Percentiles rank a stretch among this genome's conserved stretches.
phyloP scores from a whole-genome alignment of 2,329 filamentous ascomycete species.

The Alternaria gansuensis region DNA sequence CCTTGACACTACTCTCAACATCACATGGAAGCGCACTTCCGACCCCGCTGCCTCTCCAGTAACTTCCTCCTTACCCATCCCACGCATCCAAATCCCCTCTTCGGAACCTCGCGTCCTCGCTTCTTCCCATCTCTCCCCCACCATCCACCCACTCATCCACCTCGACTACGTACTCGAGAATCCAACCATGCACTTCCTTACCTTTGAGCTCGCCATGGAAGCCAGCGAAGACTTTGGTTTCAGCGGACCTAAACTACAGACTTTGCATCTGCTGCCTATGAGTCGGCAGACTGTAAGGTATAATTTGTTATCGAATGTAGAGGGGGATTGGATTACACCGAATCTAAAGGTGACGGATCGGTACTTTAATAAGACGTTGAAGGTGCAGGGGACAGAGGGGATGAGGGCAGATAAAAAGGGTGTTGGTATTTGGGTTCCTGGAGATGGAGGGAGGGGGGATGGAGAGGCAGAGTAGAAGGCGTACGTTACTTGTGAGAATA shows the following conservation, averaged over 20 bases:
- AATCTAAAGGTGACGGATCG: constrained; percentile 82
- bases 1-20: constrained; percentile 76
- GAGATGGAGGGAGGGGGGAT: constrained; percentile 11
- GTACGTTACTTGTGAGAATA: background rate
- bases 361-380: constrained; percentile 91
- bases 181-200: constrained; percentile 91
- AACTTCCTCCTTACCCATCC: constrained; percentile 73
- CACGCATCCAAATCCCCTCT: constrained; percentile 80
- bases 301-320: constrained; percentile 71
- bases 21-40: constrained; percentile 75
- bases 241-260: constrained; percentile 82
- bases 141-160: constrained; percentile 40
- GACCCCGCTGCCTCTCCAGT: constrained; percentile 43
- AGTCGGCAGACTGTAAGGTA: constrained; percentile 79
- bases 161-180: constrained; percentile 84
- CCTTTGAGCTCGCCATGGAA: constrained; percentile 92
- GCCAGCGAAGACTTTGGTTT: constrained; percentile 93
- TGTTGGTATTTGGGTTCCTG: constrained; percentile 52
- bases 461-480: background rate
- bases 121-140: constrained; percentile 52
- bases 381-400: constrained; percentile 79
- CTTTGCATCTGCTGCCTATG: constrained; percentile 82
- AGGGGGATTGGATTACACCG: constrained; percentile 74
- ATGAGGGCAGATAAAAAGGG: constrained; percentile 66
- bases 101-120: constrained; percentile 85